Conservation (phyloP, 2,329 filamentous ascomycete species). For the Aspergillus fischeri region DNA sequence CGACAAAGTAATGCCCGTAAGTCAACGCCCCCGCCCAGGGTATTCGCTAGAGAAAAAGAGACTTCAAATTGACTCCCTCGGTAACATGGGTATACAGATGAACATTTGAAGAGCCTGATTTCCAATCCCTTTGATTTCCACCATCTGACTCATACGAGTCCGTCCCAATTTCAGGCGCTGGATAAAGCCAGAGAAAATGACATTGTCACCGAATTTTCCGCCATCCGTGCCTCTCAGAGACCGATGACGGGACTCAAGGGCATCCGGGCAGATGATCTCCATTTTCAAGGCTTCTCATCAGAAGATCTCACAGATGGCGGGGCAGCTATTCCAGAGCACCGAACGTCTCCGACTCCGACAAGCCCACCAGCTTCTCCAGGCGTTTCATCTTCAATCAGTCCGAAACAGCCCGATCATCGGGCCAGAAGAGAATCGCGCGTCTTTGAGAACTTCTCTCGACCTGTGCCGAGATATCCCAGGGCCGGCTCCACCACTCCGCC, state of each 20-base stretch:
- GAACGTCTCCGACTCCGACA: constrained; percentile 15
- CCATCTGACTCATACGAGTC: constrained; percentile 58
- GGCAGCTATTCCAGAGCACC: constrained; percentile 21
- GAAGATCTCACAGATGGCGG: constrained; percentile 25
- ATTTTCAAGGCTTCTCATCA: constrained; percentile 32
- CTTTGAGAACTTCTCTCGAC: constrained; percentile 55
- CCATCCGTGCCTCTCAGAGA: constrained; percentile 50
- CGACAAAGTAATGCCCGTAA: constrained; percentile 35
- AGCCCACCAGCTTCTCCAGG: constrained; percentile 32
- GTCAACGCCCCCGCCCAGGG: constrained; percentile 13
- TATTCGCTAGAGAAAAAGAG: not conserved
- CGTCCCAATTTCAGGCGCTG: constrained; percentile 50
- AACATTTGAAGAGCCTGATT: constrained; percentile 48
- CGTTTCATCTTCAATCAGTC: constrained; percentile 22
- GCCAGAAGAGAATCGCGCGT: constrained; percentile 33
- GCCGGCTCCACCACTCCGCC: constrained; percentile 39
- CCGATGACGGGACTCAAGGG: constrained; percentile 49
- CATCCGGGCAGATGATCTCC: constrained; percentile 49
- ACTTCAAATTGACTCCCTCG: not conserved
- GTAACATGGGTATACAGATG: constrained; percentile 23
- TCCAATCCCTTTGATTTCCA: constrained; percentile 63
- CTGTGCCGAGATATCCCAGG: constrained; percentile 40
- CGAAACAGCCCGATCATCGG: constrained; percentile 17
- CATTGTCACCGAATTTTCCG: constrained; percentile 51
- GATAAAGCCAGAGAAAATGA: constrained; percentile 50